These are phyloP conservation scores for Ambrosiella xylebori DNA, from an alignment of 2,329 filamentous ascomycete genomes.

Conservation along the genomic window DNA sequence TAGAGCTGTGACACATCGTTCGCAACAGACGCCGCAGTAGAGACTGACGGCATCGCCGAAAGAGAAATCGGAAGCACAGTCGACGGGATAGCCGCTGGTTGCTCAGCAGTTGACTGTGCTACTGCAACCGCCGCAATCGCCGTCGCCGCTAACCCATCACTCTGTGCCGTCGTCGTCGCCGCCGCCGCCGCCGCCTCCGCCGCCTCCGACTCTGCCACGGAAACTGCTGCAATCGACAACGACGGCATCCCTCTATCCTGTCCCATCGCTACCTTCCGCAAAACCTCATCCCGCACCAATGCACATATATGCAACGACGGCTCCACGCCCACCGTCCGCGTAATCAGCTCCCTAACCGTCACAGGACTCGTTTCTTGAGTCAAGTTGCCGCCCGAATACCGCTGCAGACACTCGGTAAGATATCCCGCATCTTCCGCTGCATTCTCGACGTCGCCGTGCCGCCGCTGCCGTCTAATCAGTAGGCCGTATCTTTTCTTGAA, in stretches of 20 bases:
- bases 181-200: not conserved
- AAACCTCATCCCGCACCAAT: conserved; percentile 39
- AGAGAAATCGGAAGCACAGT: not conserved
- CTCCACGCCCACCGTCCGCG: conserved; percentile 38
- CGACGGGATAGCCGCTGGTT: conserved; percentile 13
- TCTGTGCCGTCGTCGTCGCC: not conserved
- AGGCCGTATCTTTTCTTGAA: conserved; percentile 48
- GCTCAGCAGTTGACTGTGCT: no score
- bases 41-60: not conserved
- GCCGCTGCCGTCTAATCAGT: conserved; percentile 37
- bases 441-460: conserved; percentile 31
- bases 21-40: not conserved
- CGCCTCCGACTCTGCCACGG: not conserved
- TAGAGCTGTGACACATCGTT: not conserved
- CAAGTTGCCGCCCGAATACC: conserved; percentile 34
- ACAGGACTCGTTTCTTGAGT: conserved; percentile 40
- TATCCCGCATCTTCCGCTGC: conserved; percentile 40
- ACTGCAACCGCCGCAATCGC: conserved; percentile 16
- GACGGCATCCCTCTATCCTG: not conserved
- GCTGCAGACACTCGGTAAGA: conserved; percentile 40
- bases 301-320: conserved; percentile 36
- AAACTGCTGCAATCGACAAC: not conserved
- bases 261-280: conserved; percentile 20
- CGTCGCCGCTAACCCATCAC: conserved; percentile 3
- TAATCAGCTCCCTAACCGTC: conserved; percentile 39